Evolutionary conservation across 2,329 filamentous ascomycete species (phyloP).

Genomic region (Xylariales sp.): DNA sequence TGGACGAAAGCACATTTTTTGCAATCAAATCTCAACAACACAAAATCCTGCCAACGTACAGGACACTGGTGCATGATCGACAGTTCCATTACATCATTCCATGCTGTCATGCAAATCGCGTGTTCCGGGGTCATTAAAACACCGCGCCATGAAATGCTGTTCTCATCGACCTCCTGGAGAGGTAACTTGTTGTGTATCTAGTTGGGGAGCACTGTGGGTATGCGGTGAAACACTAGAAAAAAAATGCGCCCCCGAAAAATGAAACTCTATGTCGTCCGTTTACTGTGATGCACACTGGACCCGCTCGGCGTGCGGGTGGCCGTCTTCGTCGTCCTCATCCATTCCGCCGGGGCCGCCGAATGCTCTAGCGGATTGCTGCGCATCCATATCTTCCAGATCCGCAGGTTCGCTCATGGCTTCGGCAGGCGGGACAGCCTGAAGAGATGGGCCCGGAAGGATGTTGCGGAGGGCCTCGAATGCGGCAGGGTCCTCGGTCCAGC

Average conservation of each 20-base stretch:
- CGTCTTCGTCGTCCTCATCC: conserved; percentile 77
- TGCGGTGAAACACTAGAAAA: too few species aligned
- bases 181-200: too few species aligned
- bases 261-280: too few species aligned
- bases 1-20: too few species aligned
- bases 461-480: conserved; percentile 77
- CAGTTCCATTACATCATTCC: conserved; percentile 7
- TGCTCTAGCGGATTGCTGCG: conserved; percentile 61
- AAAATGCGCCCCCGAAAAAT: too few species aligned
- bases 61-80: background rate
- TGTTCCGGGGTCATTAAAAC: conserved; percentile 16
- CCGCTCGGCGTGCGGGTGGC: conserved; percentile 69
- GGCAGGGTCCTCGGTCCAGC: conserved; percentile 60
- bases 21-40: too few species aligned
- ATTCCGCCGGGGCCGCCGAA: conserved; percentile 59
- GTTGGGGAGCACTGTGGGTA: too few species aligned
- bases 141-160: conserved; percentile 24
- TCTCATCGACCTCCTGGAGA: conserved; percentile 9
- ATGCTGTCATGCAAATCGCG: conserved; percentile 15
- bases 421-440: conserved; percentile 63
- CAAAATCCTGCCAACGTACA: background rate
- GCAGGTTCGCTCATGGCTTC: conserved; percentile 93
- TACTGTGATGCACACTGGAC: conserved; percentile 89
- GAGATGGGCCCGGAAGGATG: conserved; percentile 68
- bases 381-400: conserved; percentile 80